Evolutionary conservation across 2,329 filamentous ascomycete genomes (phyloP), one percentile per base, ranked within the genome.

Genomic region (Colletotrichum lupini): DNA sequence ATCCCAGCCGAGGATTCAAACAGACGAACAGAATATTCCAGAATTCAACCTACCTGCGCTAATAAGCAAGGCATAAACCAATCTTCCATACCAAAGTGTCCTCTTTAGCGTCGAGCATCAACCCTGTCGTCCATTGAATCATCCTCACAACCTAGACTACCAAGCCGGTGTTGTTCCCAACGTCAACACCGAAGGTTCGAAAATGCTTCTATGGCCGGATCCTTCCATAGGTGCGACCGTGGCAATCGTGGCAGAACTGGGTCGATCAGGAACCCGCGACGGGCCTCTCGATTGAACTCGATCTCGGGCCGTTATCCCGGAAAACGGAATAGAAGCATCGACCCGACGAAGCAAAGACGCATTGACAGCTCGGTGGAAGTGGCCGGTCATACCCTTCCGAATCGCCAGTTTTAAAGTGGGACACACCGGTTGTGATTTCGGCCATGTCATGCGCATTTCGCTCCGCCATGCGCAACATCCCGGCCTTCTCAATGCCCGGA

Each of bases 401-500:
- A 60, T 73, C 56, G 56, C 56, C 61, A 73, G 56, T 57, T 61
- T 65, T 66, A 35, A 32, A 57, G 71, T 62, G 71, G 71, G 32
- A 30, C 56, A 8, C 35, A 57, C 67, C 67, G 71, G 60, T 32
- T 30, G 55, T 71, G 71, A 73, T 73, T 61, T 73, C 71, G 71
- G 71, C 61, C 56, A 49, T 62, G 67, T 73, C 67, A 73, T 73
- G 71, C 71, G 71, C 60, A 70, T 70, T 58, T 73, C n/a, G 59
- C 67, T 42, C 60, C 68, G 67, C 67, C 67, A 73, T 62, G 67
- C 71, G 56, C 37, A 35, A 32, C 71, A 73, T 73, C 71, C 71
- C 71, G 61, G 71, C 22, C 60, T 66, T 42, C 28, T 73, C 56
- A 71, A 70, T 73, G 71, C 71, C 67, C 67, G 66, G 59, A 49